These are phyloP conservation scores for Aspergillus cejpii DNA, from an alignment of 2,329 filamentous ascomycete species.

Conservation along the genomic window DNA sequence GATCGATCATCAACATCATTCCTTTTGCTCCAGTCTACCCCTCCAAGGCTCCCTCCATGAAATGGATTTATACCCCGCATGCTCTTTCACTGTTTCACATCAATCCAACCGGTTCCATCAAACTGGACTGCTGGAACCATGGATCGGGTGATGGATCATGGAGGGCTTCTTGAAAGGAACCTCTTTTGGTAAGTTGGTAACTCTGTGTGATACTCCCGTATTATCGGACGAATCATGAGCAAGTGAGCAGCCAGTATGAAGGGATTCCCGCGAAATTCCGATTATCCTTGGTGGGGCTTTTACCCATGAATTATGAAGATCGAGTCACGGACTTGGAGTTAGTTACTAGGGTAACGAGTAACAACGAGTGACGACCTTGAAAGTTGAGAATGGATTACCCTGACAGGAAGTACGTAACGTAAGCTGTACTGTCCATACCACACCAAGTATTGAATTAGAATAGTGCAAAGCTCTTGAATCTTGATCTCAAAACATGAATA, in stretches of 20 bases:
- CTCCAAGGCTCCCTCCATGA: background rate
- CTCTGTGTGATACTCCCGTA: too few species aligned
- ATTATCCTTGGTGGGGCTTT: slow-evolving; percentile 8
- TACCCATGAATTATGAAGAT: background rate
- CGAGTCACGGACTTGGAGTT: slow-evolving; percentile 6
- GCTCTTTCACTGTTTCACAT: background rate
- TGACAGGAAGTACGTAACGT: background rate
- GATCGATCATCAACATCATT: background rate
- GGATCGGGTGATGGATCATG: background rate
- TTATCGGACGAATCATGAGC: background rate
- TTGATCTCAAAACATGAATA: too few species aligned
- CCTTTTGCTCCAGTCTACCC: background rate
- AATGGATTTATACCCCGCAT: background rate
- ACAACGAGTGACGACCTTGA: too few species aligned
- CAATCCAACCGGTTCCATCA: background rate
- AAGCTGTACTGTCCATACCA: too few species aligned
- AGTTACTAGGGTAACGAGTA: slow-evolving; percentile 21
- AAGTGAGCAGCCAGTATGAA: background rate
- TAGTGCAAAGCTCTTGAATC: too few species aligned
- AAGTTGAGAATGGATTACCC: slow-evolving; percentile 1
- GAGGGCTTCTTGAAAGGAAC: background rate
- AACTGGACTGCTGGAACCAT: background rate
- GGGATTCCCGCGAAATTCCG: slow-evolving; percentile 14
- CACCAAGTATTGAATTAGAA: too few species aligned
- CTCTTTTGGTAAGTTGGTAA: too few species aligned